Percentiles rank a stretch among this genome's conserved stretches.
Conservation (phyloP, 495 filamentous ascomycete species). For the Pyrenula massariospora region DNA sequence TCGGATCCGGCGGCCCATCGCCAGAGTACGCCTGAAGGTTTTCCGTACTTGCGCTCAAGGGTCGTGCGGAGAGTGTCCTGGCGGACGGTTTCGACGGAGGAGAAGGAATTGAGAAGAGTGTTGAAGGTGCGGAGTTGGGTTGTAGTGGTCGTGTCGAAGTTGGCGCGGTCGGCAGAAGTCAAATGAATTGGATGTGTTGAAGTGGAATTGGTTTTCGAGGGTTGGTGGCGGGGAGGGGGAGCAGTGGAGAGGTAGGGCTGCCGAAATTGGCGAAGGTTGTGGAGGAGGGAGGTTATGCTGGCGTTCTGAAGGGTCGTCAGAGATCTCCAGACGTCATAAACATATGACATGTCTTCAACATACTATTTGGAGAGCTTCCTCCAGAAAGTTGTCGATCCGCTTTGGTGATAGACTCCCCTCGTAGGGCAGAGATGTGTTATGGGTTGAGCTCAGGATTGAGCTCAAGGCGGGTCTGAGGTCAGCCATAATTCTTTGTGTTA, state of each 20-base stretch:
- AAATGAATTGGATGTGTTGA: constrained; percentile 28
- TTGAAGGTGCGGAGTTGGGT: constrained; percentile 73
- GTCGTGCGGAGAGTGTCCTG: constrained; percentile 56
- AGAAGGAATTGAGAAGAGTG: constrained; percentile 59
- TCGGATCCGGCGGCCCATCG: constrained; percentile 62
- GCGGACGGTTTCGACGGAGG: constrained; percentile 71
- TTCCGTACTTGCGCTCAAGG: constrained; percentile 55
- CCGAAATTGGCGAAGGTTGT: constrained; percentile 70
- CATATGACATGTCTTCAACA: constrained; percentile 14
- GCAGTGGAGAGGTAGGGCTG: constrained; percentile 81
- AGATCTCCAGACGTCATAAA: neutral
- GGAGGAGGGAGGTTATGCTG: constrained; percentile 65
- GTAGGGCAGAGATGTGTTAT: constrained; percentile 24
- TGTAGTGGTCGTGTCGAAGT: constrained; percentile 77
- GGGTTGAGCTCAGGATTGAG: constrained; percentile 43
- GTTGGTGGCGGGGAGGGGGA: constrained; percentile 23
- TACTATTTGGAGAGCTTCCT: constrained; percentile 92
- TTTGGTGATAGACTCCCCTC: constrained; percentile 27
- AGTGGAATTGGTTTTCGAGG: constrained; percentile 14
- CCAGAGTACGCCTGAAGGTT: constrained; percentile 20
- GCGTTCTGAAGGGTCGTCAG: constrained; percentile 50
- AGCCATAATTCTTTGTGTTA: too few relatives aligned
- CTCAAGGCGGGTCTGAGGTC: constrained; percentile 53
- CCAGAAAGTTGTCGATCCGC: constrained; percentile 75
- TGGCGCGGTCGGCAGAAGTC: constrained; percentile 59